phyloP scores from a whole-genome alignment of 805 yeast genomes.

The Candida railenensis region DNA sequence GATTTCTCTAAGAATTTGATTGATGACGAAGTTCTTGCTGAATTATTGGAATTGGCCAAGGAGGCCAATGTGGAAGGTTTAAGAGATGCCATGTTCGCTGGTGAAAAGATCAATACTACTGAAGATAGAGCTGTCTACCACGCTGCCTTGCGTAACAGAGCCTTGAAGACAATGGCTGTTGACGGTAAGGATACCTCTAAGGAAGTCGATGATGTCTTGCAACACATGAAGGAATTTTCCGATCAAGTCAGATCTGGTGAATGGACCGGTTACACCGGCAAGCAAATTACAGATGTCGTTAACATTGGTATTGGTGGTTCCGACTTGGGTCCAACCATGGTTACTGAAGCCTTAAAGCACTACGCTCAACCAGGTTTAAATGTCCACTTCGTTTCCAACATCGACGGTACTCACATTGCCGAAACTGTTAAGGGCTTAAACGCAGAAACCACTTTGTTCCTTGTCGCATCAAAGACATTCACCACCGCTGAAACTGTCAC shows the following conservation, averaged over 20 bases:
- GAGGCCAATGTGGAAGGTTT: conserved; percentile 85
- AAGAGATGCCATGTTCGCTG: conserved; percentile 89
- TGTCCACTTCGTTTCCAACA: conserved; percentile 95
- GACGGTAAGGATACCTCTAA: conserved; percentile 89
- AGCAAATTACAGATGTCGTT: conserved; percentile 87
- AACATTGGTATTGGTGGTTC: conserved; percentile 99
- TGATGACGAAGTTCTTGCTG: conserved; percentile 73
- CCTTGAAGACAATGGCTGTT: conserved; percentile 78
- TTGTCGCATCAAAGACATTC: conserved; percentile 96
- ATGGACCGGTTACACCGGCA: conserved; percentile 98
- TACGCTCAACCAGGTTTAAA: conserved; percentile 72
- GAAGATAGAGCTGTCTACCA: conserved; percentile 98
- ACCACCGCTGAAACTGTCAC: conserved; percentile 98
- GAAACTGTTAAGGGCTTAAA: conserved; percentile 77
- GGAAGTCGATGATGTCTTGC: conserved; percentile 87
- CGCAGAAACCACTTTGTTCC: conserved; percentile 90
- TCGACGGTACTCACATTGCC: conserved; percentile 96
- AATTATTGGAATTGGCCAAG: conserved; percentile 76
- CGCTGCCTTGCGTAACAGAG: conserved; percentile 92
- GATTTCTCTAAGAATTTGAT: conserved; percentile 95
- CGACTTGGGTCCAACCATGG: conserved; percentile 99
- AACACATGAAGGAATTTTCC: conserved; percentile 96
- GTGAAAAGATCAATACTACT: conserved; percentile 92
- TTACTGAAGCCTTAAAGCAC: conserved; percentile 94
- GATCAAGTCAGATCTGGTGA: conserved; percentile 85